phyloP scores from a whole-genome alignment of 257 asterid genomes.

The Scutellaria baicalensis region DNA sequence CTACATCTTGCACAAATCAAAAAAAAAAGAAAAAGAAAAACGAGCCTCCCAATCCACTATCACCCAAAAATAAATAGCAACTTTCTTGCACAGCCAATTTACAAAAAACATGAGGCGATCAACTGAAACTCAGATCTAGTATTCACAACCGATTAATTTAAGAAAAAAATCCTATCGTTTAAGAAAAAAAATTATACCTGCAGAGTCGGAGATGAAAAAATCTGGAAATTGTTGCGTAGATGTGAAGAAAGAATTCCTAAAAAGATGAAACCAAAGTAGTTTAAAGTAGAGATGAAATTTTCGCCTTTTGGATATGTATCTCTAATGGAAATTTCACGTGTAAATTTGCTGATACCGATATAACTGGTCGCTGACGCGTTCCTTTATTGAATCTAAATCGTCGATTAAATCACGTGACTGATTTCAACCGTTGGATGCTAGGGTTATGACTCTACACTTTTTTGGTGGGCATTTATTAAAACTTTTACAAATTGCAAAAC shows the following conservation, averaged over 20 bases:
- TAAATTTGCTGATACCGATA: not conserved
- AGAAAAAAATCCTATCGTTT: not conserved
- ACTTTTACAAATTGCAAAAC: not conserved
- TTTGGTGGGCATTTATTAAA: not conserved
- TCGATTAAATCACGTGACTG: not conserved
- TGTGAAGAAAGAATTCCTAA: not conserved
- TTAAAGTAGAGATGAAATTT: not conserved
- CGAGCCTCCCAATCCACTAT: not conserved
- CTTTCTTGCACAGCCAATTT: not conserved
- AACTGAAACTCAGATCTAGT: not conserved
- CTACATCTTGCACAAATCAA: not conserved
- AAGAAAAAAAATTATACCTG: slow-evolving; percentile 6
- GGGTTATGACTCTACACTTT: not conserved
- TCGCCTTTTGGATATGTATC: not conserved
- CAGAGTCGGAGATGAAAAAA: not conserved
- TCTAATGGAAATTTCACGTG: not conserved
- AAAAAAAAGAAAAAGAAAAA: too few species aligned
- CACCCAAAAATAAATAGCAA: not conserved
- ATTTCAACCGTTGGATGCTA: slow-evolving; percentile 1
- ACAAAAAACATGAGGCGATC: not conserved
- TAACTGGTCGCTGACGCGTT: not conserved
- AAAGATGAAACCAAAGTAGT: not conserved
- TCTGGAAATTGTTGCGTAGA: slow-evolving; percentile 3
- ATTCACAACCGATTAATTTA: not conserved
- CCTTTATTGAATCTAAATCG: not conserved